Percentiles rank a stretch among this genome's conserved stretches.
phyloP scores from a whole-genome alignment of 192 early-diverging fungal species.

The Jimgerdemannia lactiflua region DNA sequence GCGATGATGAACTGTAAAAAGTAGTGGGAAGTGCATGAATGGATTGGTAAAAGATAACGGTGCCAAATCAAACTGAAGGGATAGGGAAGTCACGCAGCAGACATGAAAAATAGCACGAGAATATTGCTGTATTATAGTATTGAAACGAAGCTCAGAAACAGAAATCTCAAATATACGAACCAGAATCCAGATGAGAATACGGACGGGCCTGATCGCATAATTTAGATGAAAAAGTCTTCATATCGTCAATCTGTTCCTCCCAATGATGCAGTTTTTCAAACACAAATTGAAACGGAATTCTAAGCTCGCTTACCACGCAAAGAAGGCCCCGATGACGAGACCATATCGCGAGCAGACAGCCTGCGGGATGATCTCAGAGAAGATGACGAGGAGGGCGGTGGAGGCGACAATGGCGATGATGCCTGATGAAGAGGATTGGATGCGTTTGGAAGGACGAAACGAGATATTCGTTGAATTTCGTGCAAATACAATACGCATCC shows the following conservation, averaged over 20 bases:
- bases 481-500: no score
- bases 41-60: constrained; percentile 9
- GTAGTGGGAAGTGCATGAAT: constrained; percentile 25
- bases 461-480: no score
- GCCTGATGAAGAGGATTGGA: constrained; percentile 28
- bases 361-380: constrained; percentile 95
- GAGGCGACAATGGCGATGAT: constrained; percentile 80
- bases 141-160: neutral
- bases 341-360: constrained; percentile 88
- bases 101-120: no score
- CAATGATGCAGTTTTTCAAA: no score
- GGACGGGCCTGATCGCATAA: constrained; percentile 33
- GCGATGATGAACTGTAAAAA: constrained; percentile 50
- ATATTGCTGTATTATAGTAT: no score
- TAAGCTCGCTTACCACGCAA: constrained; percentile 53
- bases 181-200: constrained; percentile 49
- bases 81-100: no score
- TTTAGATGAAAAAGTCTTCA: no score
- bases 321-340: constrained; percentile 84
- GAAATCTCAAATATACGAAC: constrained; percentile 10
- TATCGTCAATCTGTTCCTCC: no score
- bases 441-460: no score
- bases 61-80: no score
- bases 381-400: constrained; percentile 82
- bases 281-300: constrained; percentile 1